Evolutionary conservation across 768 basidiomycete genomes (phyloP).

Genomic region (Lentinula lateritia): DNA sequence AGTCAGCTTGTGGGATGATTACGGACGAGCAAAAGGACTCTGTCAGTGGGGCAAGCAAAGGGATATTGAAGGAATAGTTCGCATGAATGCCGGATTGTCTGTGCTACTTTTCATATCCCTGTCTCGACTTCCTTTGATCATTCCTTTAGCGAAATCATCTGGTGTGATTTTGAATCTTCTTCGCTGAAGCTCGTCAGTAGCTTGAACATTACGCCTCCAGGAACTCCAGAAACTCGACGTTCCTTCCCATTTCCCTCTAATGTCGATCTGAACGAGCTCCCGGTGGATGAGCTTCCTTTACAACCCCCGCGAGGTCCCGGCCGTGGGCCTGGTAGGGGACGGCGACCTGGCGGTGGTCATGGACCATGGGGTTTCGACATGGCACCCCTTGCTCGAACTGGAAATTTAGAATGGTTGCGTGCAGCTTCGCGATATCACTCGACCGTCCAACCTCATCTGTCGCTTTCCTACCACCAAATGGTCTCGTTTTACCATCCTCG

Average conservation of each 20-base stretch:
- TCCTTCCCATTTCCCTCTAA: constrained; percentile 4
- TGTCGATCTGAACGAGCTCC: not conserved
- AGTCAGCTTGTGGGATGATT: constrained; percentile 17
- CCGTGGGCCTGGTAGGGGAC: constrained; percentile 8
- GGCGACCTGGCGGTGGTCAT: constrained; percentile 8
- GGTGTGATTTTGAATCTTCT: constrained; percentile 18
- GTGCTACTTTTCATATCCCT: not conserved
- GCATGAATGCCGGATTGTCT: constrained; percentile 22
- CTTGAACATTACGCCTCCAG: constrained; percentile 19
- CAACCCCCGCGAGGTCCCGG: constrained; percentile 2
- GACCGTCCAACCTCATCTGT: constrained; percentile 13
- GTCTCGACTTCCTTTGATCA: not conserved
- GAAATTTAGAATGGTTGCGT: constrained; percentile 14
- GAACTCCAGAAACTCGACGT: constrained; percentile 7
- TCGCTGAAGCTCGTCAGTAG: constrained; percentile 15
- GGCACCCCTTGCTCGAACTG: constrained; percentile 11
- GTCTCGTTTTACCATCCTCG: constrained; percentile 17
- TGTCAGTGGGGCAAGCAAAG: constrained; percentile 15
- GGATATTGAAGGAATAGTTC: constrained; percentile 19
- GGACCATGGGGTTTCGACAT: constrained; percentile 7
- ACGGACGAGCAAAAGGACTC: constrained; percentile 13
- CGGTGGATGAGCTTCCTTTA: not conserved
- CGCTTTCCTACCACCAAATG: constrained; percentile 10
- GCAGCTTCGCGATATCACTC: constrained; percentile 13
- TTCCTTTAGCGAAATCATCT: constrained; percentile 15